Conservation (phyloP, 2,329 filamentous ascomycete genomes). For the Diaporthe caulivora region DNA sequence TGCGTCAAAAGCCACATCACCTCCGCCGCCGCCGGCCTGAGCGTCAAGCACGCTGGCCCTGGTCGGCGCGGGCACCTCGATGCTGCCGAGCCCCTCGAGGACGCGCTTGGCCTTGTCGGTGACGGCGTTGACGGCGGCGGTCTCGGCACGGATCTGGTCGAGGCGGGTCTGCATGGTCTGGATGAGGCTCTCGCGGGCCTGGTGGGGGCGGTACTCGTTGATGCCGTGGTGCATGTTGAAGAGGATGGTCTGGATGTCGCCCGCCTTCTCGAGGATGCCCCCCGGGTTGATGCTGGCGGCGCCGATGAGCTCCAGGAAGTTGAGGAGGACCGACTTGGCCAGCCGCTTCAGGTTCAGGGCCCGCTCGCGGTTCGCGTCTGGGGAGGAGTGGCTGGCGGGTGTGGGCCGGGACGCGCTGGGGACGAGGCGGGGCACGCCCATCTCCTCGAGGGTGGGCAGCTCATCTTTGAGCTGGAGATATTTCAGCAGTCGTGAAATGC, state of each 20-base stretch:
- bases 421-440: constrained; percentile 76
- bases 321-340: constrained; percentile 86
- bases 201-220: constrained; percentile 94
- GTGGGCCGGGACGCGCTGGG: constrained; percentile 31
- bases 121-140: constrained; percentile 74
- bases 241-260: constrained; percentile 84
- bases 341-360: constrained; percentile 80
- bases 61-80: constrained; percentile 51
- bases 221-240: constrained; percentile 94
- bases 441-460: constrained; percentile 76
- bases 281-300: constrained; percentile 74
- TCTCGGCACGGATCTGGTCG: constrained; percentile 78
- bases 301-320: constrained; percentile 87
- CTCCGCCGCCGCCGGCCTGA: not conserved
- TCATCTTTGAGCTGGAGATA: constrained; percentile 66
- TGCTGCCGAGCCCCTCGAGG: constrained; percentile 75
- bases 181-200: constrained; percentile 89
- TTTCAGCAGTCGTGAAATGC: not conserved
- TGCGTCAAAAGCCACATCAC: not conserved
- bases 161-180: constrained; percentile 89
- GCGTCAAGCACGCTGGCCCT: not conserved
- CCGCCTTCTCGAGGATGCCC: constrained; percentile 77
- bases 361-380: constrained; percentile 70
- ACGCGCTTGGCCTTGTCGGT: constrained; percentile 80
- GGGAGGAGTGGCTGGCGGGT: constrained; percentile 55